phyloP scores from a whole-genome alignment of 495 filamentous ascomycete species.

The Aspergillus ostianus region DNA sequence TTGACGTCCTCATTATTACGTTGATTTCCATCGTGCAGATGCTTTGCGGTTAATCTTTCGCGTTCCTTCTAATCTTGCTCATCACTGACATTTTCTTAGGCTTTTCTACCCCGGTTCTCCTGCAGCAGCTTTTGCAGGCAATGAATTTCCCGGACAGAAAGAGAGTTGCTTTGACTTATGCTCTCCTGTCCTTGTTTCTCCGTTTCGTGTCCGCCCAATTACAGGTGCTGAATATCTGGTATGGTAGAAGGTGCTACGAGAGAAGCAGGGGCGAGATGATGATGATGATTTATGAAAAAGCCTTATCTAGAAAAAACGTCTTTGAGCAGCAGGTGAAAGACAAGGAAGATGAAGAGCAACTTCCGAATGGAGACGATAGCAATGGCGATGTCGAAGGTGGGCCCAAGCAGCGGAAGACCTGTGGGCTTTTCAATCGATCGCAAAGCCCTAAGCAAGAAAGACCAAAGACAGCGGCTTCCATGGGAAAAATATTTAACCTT shows the following conservation, averaged over 20 bases:
- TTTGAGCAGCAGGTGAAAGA: constrained; percentile 43
- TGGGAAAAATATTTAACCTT: constrained; percentile 81
- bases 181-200: constrained; percentile 56
- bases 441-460: constrained; percentile 22
- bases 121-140: constrained; percentile 68
- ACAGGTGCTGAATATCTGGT: constrained; percentile 71
- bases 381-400: constrained; percentile 6
- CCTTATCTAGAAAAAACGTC: constrained; percentile 67
- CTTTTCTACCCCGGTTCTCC: constrained; percentile 62
- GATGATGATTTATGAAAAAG: constrained; percentile 86
- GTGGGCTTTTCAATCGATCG: constrained; percentile 20
- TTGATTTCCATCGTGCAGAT: constrained; percentile 60
- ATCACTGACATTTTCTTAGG: constrained; percentile 27
- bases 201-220: constrained; percentile 64
- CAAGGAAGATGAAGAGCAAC: constrained; percentile 13
- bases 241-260: constrained; percentile 71
- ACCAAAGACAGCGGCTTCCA: constrained; percentile 61
- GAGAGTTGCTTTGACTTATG: constrained; percentile 63
- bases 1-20: constrained; percentile 69
- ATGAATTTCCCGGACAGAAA: constrained; percentile 55
- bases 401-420: constrained; percentile 13
- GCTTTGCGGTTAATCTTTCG: constrained; percentile 43
- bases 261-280: constrained; percentile 80
- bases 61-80: not conserved
- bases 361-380: constrained; percentile 1